Conservation (phyloP, 1,139 yeast genomes). For the Insectozyma bohioensis region DNA sequence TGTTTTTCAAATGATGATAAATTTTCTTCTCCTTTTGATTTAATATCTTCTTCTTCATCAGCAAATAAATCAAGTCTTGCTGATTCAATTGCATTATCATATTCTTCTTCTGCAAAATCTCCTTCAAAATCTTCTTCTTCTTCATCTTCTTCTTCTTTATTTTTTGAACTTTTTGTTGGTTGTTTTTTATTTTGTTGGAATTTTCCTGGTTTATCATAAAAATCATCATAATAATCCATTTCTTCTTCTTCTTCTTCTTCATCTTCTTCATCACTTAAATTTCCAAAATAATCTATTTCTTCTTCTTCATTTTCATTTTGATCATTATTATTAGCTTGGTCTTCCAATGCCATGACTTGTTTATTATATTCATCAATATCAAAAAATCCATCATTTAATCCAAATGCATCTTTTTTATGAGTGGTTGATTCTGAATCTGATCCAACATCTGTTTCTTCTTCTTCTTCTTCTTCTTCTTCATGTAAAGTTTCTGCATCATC, state of each 20-base stretch:
- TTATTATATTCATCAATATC: constrained; percentile 82
- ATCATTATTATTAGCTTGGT: constrained; percentile 36
- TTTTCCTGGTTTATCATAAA: constrained; percentile 56
- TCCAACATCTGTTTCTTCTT: constrained; percentile 8
- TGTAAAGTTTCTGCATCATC: constrained; percentile 7
- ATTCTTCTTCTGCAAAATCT: constrained; percentile 45
- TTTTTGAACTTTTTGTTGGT: constrained; percentile 19
- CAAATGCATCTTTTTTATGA: constrained; percentile 51
- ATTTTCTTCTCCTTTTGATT: constrained; percentile 25
- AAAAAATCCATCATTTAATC: constrained; percentile 82
- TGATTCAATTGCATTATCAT: constrained; percentile 54
- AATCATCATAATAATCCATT: constrained; percentile 71
- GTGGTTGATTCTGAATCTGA: constrained; percentile 19
- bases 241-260: constrained; percentile 64
- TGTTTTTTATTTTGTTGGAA: constrained; percentile 10
- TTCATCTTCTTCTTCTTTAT: constrained; percentile 24
- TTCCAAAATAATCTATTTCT: constrained; percentile 64
- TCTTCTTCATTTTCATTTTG: constrained; percentile 50
- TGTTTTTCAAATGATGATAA: constrained; percentile 83
- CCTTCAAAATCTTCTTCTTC: constrained; percentile 36
- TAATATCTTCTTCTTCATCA: constrained; percentile 41
- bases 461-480: constrained; percentile 11
- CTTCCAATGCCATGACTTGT: constrained; percentile 74
- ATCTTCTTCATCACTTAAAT: constrained; percentile 52
- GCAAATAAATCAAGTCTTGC: constrained; percentile 62